Conservation (phyloP, 441 rosid genomes). For the Aleurites moluccanus region DNA sequence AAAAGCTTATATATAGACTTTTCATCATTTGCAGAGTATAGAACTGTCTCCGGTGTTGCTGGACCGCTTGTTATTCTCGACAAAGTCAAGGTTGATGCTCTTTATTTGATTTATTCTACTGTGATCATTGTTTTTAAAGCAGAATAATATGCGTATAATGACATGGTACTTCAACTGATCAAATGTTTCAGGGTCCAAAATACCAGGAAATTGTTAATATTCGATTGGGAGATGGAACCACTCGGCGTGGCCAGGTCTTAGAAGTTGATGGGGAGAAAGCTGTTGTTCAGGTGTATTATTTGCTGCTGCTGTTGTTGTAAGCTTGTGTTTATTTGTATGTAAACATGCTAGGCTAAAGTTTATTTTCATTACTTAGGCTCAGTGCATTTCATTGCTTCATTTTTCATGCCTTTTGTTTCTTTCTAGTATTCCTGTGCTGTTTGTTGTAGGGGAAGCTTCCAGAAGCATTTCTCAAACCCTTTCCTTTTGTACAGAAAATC, state of each 20-base stretch:
- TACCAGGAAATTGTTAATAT: slow-evolving; percentile 95
- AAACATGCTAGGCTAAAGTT: background rate
- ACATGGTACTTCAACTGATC: background rate
- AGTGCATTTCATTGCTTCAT: background rate
- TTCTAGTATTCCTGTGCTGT: background rate
- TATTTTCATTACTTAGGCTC: background rate
- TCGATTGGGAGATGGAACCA: slow-evolving; percentile 86
- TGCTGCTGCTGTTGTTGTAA: background rate
- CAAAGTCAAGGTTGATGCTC: slow-evolving; percentile 65
- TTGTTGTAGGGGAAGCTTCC: background rate
- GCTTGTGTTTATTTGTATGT: background rate
- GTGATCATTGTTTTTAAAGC: background rate
- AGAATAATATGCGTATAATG: slow-evolving; percentile 9
- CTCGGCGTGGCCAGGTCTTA: slow-evolving; percentile 89
- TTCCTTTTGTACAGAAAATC: background rate
- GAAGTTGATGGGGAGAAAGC: slow-evolving; percentile 98
- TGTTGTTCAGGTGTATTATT: slow-evolving; percentile 62
- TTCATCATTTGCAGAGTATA: slow-evolving; percentile 59
- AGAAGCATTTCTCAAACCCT: background rate
- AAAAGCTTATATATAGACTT: background rate
- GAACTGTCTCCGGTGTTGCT: slow-evolving; percentile 94
- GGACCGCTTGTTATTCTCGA: slow-evolving; percentile 93
- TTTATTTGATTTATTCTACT: background rate
- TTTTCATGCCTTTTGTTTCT: background rate
- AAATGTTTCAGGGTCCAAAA: slow-evolving; percentile 67